Percentiles rank a stretch among this genome's conserved stretches.
phyloP scores from a whole-genome alignment of 352 stramenopile genomes.

The Phytophthora sojae region DNA sequence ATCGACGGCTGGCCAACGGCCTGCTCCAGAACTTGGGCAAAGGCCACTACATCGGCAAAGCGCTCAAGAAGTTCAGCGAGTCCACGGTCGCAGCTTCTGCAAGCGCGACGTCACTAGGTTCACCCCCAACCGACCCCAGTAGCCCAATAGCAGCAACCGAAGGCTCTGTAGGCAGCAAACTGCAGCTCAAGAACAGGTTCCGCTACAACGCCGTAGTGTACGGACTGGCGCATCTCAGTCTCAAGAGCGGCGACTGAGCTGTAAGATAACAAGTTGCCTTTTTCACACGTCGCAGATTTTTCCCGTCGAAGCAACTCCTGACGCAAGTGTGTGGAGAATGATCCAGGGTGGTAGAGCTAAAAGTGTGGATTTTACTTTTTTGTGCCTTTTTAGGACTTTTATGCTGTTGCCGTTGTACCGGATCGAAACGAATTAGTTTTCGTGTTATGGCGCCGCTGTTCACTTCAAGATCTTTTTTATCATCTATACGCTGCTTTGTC shows the following conservation, averaged over 20 bases:
- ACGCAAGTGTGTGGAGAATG: too few relatives aligned
- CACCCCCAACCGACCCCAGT: conserved; percentile 1
- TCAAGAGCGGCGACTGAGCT: conserved; percentile 55
- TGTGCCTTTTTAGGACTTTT: too few relatives aligned
- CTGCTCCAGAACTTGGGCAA: conserved; percentile 61
- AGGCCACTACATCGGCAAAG: conserved; percentile 67
- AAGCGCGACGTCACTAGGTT: conserved; percentile 2
- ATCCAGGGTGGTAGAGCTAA: too few relatives aligned
- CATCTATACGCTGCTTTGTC: conserved; percentile 98
- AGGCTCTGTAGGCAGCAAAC: conserved; percentile 11
- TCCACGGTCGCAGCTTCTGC: conserved; percentile 21
- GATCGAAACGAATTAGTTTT: too few relatives aligned
- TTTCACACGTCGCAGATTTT: conserved; percentile 31
- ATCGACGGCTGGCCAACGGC: conserved; percentile 62
- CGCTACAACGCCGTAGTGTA: conserved; percentile 79
- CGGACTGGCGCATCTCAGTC: conserved; percentile 60
- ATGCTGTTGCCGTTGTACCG: too few relatives aligned
- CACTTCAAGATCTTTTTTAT: conserved; percentile 99
- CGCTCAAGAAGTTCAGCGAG: conserved; percentile 64
- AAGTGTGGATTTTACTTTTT: too few relatives aligned
- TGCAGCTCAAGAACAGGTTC: conserved; percentile 75
- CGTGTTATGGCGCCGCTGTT: conserved; percentile 92
- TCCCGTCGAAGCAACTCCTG: too few relatives aligned
- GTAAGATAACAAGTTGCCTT: conserved; percentile 13
- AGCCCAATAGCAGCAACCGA: conserved; percentile 4